Percentiles rank a stretch among this genome's conserved stretches.
Evolutionary conservation across 805 yeast genomes (phyloP).

Genomic region (Candida ponderosae): DNA sequence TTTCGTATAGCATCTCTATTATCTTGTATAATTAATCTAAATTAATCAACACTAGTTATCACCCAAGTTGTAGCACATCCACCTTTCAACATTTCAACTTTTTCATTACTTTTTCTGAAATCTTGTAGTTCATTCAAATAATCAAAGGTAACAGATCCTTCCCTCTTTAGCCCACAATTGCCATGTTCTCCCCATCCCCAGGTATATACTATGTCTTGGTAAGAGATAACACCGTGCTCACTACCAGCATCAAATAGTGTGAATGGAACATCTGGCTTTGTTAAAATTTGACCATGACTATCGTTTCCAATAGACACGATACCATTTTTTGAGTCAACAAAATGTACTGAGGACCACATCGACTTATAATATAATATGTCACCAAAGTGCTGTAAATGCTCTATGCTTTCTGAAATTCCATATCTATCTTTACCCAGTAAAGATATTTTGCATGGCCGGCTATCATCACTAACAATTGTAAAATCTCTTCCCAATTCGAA

Average conservation of each 20-base stretch:
- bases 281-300: conserved; percentile 60
- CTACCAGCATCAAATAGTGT: conserved; percentile 53
- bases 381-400: too few species aligned
- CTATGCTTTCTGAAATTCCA: conserved; percentile 5
- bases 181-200: conserved; percentile 99
- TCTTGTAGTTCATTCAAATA: conserved; percentile 30
- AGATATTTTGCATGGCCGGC: conserved; percentile 2
- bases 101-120: conserved; percentile 11
- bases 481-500: conserved; percentile 50
- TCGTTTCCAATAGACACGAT: conserved; percentile 63
- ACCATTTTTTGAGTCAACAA: conserved; percentile 19
- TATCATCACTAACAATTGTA: conserved; percentile 28
- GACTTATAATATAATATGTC: conserved; percentile 33
- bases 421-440: conserved; percentile 30
- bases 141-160: conserved; percentile 19
- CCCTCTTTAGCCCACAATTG: conserved; percentile 56
- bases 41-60: conserved; percentile 19
- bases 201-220: conserved; percentile 34
- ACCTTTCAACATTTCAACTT: conserved; percentile 32
- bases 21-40: too few species aligned
- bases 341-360: conserved; percentile 82
- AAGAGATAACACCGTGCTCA: conserved; percentile 66
- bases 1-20: too few species aligned
- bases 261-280: conserved; percentile 4
- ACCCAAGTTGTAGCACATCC: conserved; percentile 73